Conservation (phyloP, 164 flowering plant genomes). For the Stephania yunnanensis region DNA sequence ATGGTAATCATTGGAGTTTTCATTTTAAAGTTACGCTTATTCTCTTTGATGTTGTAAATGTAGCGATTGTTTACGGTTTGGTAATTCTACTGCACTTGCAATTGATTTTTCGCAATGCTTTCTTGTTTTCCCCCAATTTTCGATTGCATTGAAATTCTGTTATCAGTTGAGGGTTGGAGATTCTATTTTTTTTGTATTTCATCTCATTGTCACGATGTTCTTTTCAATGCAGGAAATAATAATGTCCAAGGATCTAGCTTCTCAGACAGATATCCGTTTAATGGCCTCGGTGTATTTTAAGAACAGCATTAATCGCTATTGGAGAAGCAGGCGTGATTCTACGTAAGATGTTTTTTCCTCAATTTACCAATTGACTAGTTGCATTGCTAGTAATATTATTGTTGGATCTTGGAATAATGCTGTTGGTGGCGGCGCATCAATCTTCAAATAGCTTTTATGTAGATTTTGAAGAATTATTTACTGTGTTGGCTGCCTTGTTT, state of each 20-base stretch:
- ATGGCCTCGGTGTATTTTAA: slow-evolving; percentile 91
- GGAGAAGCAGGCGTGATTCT: slow-evolving; percentile 73
- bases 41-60: not conserved
- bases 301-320: slow-evolving; percentile 73
- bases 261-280: slow-evolving; percentile 70
- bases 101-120: slow-evolving; percentile 1
- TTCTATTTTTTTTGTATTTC: not conserved
- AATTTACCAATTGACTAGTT: not conserved
- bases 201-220: not conserved
- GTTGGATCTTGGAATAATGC: not conserved
- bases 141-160: not conserved
- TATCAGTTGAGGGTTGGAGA: not conserved
- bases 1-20: slow-evolving; percentile 41
- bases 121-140: no score
- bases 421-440: not conserved
- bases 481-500: not conserved
- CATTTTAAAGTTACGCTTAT: slow-evolving; percentile 11
- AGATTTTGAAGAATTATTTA: not conserved
- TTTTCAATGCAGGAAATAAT: slow-evolving; percentile 71
- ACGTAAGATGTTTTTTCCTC: slow-evolving; percentile 28
- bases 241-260: slow-evolving; percentile 57
- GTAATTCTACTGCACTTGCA: not conserved
- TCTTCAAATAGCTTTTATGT: not conserved
- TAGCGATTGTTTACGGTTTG: not conserved
- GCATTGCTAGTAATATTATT: not conserved